Evolutionary conservation across 371 early-diverging fungal genomes (phyloP).

Genomic region (Fennellomyces sp.): DNA sequence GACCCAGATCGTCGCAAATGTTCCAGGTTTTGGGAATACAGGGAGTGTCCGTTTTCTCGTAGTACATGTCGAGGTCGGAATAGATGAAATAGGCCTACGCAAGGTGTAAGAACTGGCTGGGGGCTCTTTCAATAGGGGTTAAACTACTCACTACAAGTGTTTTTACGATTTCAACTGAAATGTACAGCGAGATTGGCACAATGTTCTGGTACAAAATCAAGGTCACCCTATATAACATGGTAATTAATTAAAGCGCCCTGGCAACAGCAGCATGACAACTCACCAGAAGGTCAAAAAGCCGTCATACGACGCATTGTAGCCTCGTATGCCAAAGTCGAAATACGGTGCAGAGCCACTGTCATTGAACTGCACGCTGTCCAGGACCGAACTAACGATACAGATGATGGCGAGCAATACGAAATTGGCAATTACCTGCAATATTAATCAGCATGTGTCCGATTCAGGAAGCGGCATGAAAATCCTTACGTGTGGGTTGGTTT

Average conservation of each 20-base stretch:
- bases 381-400: slow-evolving; percentile 64
- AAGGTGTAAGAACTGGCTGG: too few species aligned
- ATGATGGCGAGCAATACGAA: slow-evolving; percentile 51
- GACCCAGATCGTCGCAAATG: slow-evolving; percentile 85
- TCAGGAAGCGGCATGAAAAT: neutral
- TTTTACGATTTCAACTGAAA: slow-evolving; percentile 94
- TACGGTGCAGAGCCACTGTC: slow-evolving; percentile 27
- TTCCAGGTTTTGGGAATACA: slow-evolving; percentile 90
- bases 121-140: too few species aligned
- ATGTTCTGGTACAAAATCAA: slow-evolving; percentile 56
- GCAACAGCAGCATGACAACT: slow-evolving; percentile 9
- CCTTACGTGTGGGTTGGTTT: slow-evolving; percentile 89
- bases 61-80: slow-evolving; percentile 86
- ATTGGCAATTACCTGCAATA: slow-evolving; percentile 46
- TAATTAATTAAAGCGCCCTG: slow-evolving; percentile 19
- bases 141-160: slow-evolving; percentile 52
- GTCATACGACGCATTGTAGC: slow-evolving; percentile 29
- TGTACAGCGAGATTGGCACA: slow-evolving; percentile 96
- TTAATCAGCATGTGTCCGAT: neutral
- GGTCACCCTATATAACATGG: slow-evolving; percentile 52
- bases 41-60: slow-evolving; percentile 74
- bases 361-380: slow-evolving; percentile 59
- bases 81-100: slow-evolving; percentile 78
- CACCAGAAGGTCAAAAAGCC: slow-evolving; percentile 59
- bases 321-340: slow-evolving; percentile 42